Percentiles rank a stretch among this genome's conserved stretches.
phyloP scores from a whole-genome alignment of 1,284 basidiomycete genomes.

The Malassezia slooffiae region DNA sequence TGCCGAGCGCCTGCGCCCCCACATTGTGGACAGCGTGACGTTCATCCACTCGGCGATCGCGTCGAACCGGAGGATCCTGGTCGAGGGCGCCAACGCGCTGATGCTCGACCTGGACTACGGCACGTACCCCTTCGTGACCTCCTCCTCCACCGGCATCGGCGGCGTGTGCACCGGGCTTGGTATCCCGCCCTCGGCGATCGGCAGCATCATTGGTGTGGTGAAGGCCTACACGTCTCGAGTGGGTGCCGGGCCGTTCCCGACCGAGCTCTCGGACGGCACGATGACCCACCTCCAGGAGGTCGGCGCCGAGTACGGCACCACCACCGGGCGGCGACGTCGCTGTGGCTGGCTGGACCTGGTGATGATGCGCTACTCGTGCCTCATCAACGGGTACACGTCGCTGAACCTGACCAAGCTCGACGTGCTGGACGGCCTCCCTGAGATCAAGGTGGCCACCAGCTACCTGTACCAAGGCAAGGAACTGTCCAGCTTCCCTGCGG shows the following conservation, averaged over 20 bases:
- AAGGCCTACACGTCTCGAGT: slow-evolving; percentile 98
- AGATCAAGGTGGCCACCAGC: slow-evolving; percentile 77
- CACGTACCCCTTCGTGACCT: slow-evolving; percentile 94
- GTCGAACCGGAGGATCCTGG: slow-evolving; percentile 66
- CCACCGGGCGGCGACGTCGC: slow-evolving; percentile 79
- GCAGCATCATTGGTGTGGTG: slow-evolving; percentile 76
- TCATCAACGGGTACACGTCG: slow-evolving; percentile 89
- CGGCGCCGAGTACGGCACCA: slow-evolving; percentile 79
- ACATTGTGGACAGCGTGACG: slow-evolving; percentile 74
- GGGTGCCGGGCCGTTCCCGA: slow-evolving; percentile 92
- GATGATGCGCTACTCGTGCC: slow-evolving; percentile 78
- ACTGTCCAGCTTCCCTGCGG: slow-evolving; percentile 81
- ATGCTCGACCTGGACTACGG: slow-evolving; percentile 98
- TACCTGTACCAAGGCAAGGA: slow-evolving; percentile 71
- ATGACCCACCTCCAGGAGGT: slow-evolving; percentile 86
- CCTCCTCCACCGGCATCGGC: slow-evolving; percentile 80
- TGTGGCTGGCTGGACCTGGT: slow-evolving; percentile 97
- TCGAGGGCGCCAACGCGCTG: slow-evolving; percentile 93
- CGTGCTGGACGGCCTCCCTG: slow-evolving; percentile 69
- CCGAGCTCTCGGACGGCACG: slow-evolving; percentile 76
- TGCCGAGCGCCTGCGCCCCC: slow-evolving; percentile 73
- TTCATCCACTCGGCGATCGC: slow-evolving; percentile 71
- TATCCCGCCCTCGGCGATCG: slow-evolving; percentile 77
- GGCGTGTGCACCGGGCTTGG: slow-evolving; percentile 93
- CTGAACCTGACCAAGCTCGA: slow-evolving; percentile 96